Evolutionary conservation across 768 basidiomycete species (phyloP), one percentile per base, ranked within the genome.

Genomic region (Porphyrellus cyaneotinctus): DNA sequence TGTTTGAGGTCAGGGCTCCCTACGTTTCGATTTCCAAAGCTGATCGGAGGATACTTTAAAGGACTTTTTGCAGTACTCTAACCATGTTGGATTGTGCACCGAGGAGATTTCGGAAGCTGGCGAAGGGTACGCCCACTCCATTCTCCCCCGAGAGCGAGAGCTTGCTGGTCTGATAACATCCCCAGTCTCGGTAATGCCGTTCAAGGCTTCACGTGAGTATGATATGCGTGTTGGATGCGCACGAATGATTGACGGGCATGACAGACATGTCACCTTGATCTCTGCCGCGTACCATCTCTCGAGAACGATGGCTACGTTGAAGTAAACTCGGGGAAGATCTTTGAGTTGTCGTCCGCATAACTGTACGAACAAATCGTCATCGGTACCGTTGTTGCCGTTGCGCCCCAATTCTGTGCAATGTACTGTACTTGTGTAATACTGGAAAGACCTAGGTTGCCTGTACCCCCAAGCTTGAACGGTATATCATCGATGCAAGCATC

Each of bases 21-120:
- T 15, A 4, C 1, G 2, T 6, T 20, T 41, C 18, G 13, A 9
- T 17, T 4, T 42, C 22, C 6, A 12, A 28, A 18, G 32, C 36
- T 54, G 43, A 57, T 24, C 7, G 4, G 14, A 58, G 42, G 18
- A 32, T 38, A 30, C 18, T 30, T 31, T 24, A 9, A 55, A 87
- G 84, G 87, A 88, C 67, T 90, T 91, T 67, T 64, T 88, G 47
- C 76, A 88, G 39, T 93, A 89, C 66, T 81, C 85, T 6, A 95
- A 95, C 67, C 92, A 95, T 62, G 84, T 94, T 31, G 90, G 87
- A 0, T 71, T 95, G 30, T 92, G 90, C 66, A 88, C 84, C 0
- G 93, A 91, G 66, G 90, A 91, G 64, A 88, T 91, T 38, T 90
- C 87, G 0, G 85, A 85, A 56, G 83, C 89, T 28, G 91, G 92